Conservation (phyloP, 2,329 filamentous ascomycete genomes). For the Xylaria arbuscula region DNA sequence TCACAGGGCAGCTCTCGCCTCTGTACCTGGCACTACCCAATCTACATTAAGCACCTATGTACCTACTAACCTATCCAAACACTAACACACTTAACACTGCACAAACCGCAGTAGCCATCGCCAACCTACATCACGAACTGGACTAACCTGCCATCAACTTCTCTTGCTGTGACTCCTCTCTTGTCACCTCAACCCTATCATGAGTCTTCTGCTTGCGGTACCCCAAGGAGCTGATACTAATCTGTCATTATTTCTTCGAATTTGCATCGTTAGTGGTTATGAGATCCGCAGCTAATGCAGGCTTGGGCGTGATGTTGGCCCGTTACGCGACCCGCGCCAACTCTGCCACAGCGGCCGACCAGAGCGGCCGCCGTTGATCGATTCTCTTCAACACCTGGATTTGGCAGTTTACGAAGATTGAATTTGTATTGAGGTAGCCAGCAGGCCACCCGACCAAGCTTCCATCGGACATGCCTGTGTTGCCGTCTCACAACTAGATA, state of each 20-base stretch:
- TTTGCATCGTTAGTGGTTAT: conserved; percentile 12
- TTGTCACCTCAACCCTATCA: not conserved
- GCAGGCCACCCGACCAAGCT: not conserved
- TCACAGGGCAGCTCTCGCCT: not conserved
- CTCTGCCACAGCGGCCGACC: conserved; percentile 36
- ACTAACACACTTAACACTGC: not conserved
- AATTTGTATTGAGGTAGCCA: conserved; percentile 27
- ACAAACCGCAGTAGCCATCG: too few species aligned
- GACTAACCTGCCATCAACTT: not conserved
- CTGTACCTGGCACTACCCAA: not conserved
- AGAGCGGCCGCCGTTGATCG: conserved; percentile 12
- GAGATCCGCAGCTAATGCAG: conserved; percentile 30
- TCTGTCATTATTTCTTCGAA: conserved; percentile 14
- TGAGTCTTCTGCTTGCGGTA: conserved; percentile 23
- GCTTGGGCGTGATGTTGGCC: conserved; percentile 36
- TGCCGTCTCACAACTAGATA: not conserved
- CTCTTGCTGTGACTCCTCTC: conserved; percentile 10
- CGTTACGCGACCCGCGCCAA: conserved; percentile 37
- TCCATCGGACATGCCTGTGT: not conserved
- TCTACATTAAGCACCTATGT: too few species aligned
- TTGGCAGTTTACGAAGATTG: conserved; percentile 32
- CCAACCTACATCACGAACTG: not conserved
- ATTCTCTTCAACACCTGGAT: conserved; percentile 31
- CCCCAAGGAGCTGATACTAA: conserved; percentile 2
- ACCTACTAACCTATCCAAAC: too few species aligned